phyloP scores from a whole-genome alignment of 768 basidiomycete species.

The Rhizopogon vinicolor region DNA sequence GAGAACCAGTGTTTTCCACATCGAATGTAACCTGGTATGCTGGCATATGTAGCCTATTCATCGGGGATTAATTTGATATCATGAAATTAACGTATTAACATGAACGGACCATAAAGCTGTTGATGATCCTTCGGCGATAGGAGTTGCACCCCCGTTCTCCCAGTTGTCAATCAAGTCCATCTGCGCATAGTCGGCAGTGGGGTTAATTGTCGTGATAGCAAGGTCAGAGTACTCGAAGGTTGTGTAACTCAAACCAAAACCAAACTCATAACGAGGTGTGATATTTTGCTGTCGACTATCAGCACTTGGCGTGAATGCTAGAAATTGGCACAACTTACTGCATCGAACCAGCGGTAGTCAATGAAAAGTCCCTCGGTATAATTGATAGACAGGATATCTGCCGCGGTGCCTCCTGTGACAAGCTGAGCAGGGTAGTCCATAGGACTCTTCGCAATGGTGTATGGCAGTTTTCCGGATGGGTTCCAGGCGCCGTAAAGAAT shows the following conservation, averaged over 20 bases:
- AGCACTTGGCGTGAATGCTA: neutral
- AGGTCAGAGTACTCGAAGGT: conserved; percentile 68
- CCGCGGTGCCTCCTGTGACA: conserved; percentile 16
- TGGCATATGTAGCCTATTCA: conserved; percentile 60
- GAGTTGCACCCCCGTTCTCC: conserved; percentile 54
- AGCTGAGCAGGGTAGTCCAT: conserved; percentile 48
- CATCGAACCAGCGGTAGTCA: conserved; percentile 72
- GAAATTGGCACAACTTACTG: conserved; percentile 37
- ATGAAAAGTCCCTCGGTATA: conserved; percentile 66
- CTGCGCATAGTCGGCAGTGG: conserved; percentile 22
- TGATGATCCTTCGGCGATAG: conserved; percentile 52
- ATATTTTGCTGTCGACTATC: conserved; percentile 49
- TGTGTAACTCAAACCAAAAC: conserved; percentile 87
- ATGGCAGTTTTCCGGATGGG: conserved; percentile 68
- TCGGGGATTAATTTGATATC: conserved; percentile 4
- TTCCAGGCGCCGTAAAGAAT: conserved; percentile 75
- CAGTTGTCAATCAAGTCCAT: conserved; percentile 40
- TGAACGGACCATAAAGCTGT: conserved; percentile 51
- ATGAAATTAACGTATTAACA: neutral
- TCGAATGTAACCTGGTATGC: conserved; percentile 58
- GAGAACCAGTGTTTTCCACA: conserved; percentile 59
- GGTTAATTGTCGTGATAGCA: conserved; percentile 36
- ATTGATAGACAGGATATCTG: conserved; percentile 41
- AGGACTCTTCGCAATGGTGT: conserved; percentile 61
- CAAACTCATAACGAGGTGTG: conserved; percentile 82